A percentile compares a stretch with the other conserved stretches of the same genome.
Evolutionary conservation across 768 basidiomycete genomes (phyloP).

Genomic region (Lactifluus rugatus): DNA sequence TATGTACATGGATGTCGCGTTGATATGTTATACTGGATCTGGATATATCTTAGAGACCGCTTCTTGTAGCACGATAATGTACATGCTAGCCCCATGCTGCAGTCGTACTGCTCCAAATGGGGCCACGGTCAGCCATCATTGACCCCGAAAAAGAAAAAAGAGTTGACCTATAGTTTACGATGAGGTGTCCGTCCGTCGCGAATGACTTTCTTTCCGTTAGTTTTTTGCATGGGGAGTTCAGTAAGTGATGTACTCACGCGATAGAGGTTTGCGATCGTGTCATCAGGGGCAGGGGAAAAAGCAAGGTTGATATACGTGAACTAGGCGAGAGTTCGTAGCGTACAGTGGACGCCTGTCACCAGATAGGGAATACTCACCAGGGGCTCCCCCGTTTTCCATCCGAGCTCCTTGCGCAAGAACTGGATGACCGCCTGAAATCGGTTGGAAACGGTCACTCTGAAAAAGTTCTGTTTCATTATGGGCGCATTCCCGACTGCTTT

Average conservation of each 20-base stretch:
- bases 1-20: neutral
- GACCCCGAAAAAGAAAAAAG: neutral
- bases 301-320: conserved; percentile 74
- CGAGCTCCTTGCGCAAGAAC: conserved; percentile 82
- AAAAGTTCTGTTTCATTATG: conserved; percentile 98
- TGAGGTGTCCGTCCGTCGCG: conserved; percentile 51
- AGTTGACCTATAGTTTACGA: conserved; percentile 54
- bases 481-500: conserved; percentile 96
- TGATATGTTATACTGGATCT: conserved; percentile 7
- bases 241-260: conserved; percentile 34
- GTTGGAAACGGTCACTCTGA: conserved; percentile 93
- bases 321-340: conserved; percentile 26
- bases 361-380: conserved; percentile 43
- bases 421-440: conserved; percentile 92
- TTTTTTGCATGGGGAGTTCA: neutral
- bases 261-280: conserved; percentile 61
- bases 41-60: neutral
- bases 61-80: neutral
- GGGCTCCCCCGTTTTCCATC: conserved; percentile 79
- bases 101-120: conserved; percentile 35
- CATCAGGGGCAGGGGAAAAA: conserved; percentile 69
- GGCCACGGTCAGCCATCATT: neutral
- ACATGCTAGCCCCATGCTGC: conserved; percentile 44
- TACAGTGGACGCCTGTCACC: neutral
- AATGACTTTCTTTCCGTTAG: conserved; percentile 38